Percentiles rank a stretch among this genome's conserved stretches.
Conservation (phyloP, 495 filamentous ascomycete species). For the Penicillium fimorum region DNA sequence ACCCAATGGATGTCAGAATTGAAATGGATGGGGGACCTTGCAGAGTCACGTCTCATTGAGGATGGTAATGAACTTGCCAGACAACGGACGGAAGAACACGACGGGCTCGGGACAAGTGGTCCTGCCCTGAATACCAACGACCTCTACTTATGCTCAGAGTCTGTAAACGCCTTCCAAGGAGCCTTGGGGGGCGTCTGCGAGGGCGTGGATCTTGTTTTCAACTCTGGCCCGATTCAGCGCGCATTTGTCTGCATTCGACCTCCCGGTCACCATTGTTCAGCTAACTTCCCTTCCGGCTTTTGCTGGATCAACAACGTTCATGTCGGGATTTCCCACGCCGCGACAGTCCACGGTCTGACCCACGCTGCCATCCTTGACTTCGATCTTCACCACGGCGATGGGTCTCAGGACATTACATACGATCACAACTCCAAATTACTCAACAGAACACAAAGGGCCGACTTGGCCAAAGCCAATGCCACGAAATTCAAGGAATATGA, state of each 20-base stretch:
- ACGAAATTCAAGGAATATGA: neutral
- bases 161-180: conserved; percentile 82
- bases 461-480: neutral
- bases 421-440: conserved; percentile 67
- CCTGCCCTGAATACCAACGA: conserved; percentile 65
- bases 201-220: conserved; percentile 83
- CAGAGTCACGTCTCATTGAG: conserved; percentile 68
- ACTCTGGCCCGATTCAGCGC: conserved; percentile 52
- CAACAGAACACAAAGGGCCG: conserved; percentile 40
- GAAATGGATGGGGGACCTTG: conserved; percentile 74
- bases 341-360: conserved; percentile 76
- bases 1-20: conserved; percentile 88
- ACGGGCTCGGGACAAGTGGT: conserved; percentile 41
- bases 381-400: conserved; percentile 95
- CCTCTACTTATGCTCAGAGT: conserved; percentile 83
- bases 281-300: conserved; percentile 84
- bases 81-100: conserved; percentile 46
- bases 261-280: conserved; percentile 92
- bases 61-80: conserved; percentile 74
- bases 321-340: conserved; percentile 89
- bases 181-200: conserved; percentile 88
- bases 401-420: conserved; percentile 91
- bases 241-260: conserved; percentile 84
- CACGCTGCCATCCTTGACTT: conserved; percentile 97
- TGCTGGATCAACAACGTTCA: conserved; percentile 99